phyloP scores from a whole-genome alignment of 2,329 filamentous ascomycete species.

The Aspergillus fructus region DNA sequence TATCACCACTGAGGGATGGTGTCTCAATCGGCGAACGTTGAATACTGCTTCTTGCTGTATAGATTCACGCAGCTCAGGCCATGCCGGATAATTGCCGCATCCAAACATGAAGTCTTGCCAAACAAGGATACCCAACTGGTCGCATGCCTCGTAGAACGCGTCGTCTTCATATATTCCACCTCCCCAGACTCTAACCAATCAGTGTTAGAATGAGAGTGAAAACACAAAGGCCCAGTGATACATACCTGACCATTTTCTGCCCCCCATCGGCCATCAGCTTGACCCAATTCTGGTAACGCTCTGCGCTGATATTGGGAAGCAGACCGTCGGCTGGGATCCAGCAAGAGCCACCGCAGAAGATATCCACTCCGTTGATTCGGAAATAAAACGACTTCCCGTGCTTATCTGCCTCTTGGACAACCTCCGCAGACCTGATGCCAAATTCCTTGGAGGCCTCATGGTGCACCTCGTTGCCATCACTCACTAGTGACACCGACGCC shows the following conservation, averaged over 20 bases:
- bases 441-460: constrained; percentile 51
- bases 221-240: constrained; percentile 36
- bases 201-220: not conserved
- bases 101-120: constrained; percentile 89
- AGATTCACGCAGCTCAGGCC: constrained; percentile 61
- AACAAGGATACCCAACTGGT: constrained; percentile 75
- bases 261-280: constrained; percentile 60
- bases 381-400: constrained; percentile 65
- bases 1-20: constrained; percentile 84
- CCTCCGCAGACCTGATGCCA: constrained; percentile 54
- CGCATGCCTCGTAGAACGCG: constrained; percentile 72
- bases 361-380: constrained; percentile 63
- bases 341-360: constrained; percentile 65
- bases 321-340: constrained; percentile 68
- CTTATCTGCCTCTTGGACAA: constrained; percentile 46
- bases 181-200: constrained; percentile 58
- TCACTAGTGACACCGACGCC: constrained; percentile 46
- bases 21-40: constrained; percentile 68
- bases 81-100: constrained; percentile 72
- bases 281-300: constrained; percentile 61
- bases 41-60: constrained; percentile 65
- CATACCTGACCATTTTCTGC: constrained; percentile 58
- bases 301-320: constrained; percentile 53
- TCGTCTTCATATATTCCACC: constrained; percentile 77
- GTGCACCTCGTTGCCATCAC: constrained; percentile 36